Evolutionary conservation across 768 basidiomycete genomes (phyloP).

Genomic region (Leccinum subtestaceum): DNA sequence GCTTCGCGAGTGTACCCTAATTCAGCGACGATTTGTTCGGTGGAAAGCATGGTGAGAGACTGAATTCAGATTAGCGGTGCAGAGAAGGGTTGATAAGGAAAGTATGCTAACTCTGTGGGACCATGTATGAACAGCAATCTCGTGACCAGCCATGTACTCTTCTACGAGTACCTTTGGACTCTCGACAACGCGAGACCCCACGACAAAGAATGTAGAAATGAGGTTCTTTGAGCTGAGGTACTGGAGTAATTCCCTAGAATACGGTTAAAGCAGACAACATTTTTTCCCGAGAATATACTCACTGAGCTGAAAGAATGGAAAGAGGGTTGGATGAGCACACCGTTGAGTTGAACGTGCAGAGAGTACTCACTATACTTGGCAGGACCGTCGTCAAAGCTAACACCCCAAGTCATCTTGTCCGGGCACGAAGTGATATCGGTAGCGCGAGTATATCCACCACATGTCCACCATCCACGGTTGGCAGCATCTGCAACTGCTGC

Average conservation of each 20-base stretch:
- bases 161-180: conserved; percentile 71
- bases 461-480: conserved; percentile 89
- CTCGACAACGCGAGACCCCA: conserved; percentile 82
- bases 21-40: conserved; percentile 85
- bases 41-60: conserved; percentile 70
- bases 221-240: conserved; percentile 65
- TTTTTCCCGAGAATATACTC: conserved; percentile 16
- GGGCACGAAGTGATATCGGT: conserved; percentile 69
- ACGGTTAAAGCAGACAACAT: neutral
- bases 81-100: neutral
- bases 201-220: conserved; percentile 86
- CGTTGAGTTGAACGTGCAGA: neutral
- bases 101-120: conserved; percentile 59
- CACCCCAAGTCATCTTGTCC: conserved; percentile 70
- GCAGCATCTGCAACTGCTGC: conserved; percentile 52
- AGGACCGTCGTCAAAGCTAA: conserved; percentile 89
- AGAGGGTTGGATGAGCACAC: conserved; percentile 9
- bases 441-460: conserved; percentile 62
- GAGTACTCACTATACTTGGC: conserved; percentile 66
- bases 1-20: conserved; percentile 88
- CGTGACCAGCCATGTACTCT: conserved; percentile 78
- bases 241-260: conserved; percentile 59
- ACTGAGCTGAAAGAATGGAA: conserved; percentile 45
- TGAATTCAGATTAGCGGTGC: conserved; percentile 27
- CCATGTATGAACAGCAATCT: conserved; percentile 90